Evolutionary conservation across 169 alveolate genomes (phyloP), one percentile per base, ranked within the genome.

Genomic region (Plasmodium vinckei): DNA sequence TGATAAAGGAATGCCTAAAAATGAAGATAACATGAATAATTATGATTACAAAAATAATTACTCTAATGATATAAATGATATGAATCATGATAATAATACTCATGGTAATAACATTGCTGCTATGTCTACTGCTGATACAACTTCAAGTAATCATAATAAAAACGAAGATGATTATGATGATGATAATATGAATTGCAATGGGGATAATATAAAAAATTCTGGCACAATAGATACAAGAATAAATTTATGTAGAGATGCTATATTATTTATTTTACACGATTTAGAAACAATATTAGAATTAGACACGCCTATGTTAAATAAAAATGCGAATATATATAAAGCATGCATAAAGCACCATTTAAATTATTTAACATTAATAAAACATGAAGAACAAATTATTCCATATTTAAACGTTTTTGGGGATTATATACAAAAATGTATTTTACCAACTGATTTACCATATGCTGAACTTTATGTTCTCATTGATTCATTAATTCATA

Each of bases 401-500:
- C 96, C 96, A 0, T 93, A 93, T 82, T 56, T 92, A 23, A 92
- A 88, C 65, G 72, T 92, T 4, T 90, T 93, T 65, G 96, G 94
- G 19, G 93, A 87, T 54, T 92, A 93, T 82, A 92, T 93, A 47
- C 93, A 94, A 65, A 60, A 87, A 53, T 93, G 95, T 17, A 87
- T 92, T 33, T 87, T 92, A 33, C 96, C 96, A 6, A 87, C 94
- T n/a, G 96, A 94, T 63, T 69, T 94, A 53, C 93, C 95, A 13
- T 91, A 87, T 64, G 87, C 82, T 21, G 95, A 94, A 86, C 67
- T 94, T 6, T 94, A 92, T 88, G 89, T 90, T 5, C 61, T 94
- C 59, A 65, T 94, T 46, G 87, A 67, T 68, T 84, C 95, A 7
- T 72, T 93, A 9, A 87, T 94, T 33, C 89, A 90, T 84, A 88